A percentile compares a stretch with the other conserved stretches of the same genome.
These are phyloP conservation scores for Pseudoturritis turrita DNA, from an alignment of 345 rosid species.

Conservation along the genomic window DNA sequence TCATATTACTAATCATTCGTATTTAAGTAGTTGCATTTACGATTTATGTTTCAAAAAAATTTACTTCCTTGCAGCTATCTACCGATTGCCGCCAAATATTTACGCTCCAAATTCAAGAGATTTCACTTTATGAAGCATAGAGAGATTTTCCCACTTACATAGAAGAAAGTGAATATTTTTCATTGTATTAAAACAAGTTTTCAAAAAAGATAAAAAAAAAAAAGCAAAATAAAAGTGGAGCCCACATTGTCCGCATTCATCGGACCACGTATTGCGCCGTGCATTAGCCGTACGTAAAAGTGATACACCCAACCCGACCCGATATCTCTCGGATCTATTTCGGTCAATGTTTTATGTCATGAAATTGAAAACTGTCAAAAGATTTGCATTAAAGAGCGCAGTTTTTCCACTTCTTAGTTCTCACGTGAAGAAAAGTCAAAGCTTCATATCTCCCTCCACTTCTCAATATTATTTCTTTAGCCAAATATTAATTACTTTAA, in stretches of 20 bases:
- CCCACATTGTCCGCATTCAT: constrained; percentile 41
- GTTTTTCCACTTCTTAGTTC: constrained; percentile 12
- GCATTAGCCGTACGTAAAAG: constrained; percentile 47
- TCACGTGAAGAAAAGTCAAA: constrained; percentile 26
- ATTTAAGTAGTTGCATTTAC: background rate
- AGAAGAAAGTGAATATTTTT: background rate
- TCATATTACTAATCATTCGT: background rate
- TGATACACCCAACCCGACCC: constrained; percentile 6
- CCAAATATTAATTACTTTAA: background rate
- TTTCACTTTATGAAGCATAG: background rate
- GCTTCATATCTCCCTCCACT: constrained; percentile 16
- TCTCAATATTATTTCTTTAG: background rate
- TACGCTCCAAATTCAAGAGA: constrained; percentile 10
- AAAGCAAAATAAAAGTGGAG: background rate
- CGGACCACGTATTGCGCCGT: constrained; percentile 51
- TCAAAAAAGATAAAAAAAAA: background rate
- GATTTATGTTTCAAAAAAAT: background rate
- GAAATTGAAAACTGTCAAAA: constrained; percentile 26
- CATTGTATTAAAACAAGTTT: background rate
- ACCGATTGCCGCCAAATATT: constrained; percentile 12
- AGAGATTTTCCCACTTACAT: background rate
- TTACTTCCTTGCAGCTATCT: background rate
- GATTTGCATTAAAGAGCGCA: background rate
- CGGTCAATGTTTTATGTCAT: constrained; percentile 24
- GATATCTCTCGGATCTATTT: background rate